Evolutionary conservation across 2,329 filamentous ascomycete species (phyloP), one percentile per base, ranked within the genome.

Genomic region (Moelleriella libera): DNA sequence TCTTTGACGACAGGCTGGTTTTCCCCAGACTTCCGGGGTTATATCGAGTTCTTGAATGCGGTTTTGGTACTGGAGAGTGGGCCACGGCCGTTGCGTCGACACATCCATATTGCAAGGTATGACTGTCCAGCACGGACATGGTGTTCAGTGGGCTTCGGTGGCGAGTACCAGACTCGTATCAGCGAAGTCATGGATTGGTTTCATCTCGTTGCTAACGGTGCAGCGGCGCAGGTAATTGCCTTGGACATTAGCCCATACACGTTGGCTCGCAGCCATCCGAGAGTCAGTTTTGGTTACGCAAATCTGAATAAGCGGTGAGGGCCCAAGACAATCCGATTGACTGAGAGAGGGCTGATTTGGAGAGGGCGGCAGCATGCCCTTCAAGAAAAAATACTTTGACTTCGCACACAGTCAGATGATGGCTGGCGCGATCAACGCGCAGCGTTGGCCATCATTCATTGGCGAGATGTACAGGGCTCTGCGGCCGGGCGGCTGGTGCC

Each of bases 381-480:
- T 88, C 57, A 67, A 74, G 42, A 67, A 76, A 46, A 82, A 80
- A 58, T 70, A 82, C 48, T 95, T 94, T 67, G 85, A 95, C 56
- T 68, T 95, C 47, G 80, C 94, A 45, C 85, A 95, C 58, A 94
- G 86, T 55, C 78, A 81, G 54, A 74, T 84, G 64, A 69, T 87
- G 62, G 70, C 76, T 53, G 79, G 78, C 28, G 88, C 86, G 0
- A 85, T 94, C 56, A 74, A 89, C 57, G 68, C 71, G 49, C 67
- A 72, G 51, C 75, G 87, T 61, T 96, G 89, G 89, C 65, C 68
- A 48, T 72, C 73, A 32, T 95, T 94, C 63, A 64, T 94, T 53
- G 70, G 72, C 54, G 89, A 95, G 55, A 84, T 94, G 50, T 76
- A 78, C 53, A 73, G 78, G 28, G 74, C 88, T 8, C 68, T 89